Base-by-base conservation (phyloP, 345 rosid species). In the Citropsis articulata region DNA sequence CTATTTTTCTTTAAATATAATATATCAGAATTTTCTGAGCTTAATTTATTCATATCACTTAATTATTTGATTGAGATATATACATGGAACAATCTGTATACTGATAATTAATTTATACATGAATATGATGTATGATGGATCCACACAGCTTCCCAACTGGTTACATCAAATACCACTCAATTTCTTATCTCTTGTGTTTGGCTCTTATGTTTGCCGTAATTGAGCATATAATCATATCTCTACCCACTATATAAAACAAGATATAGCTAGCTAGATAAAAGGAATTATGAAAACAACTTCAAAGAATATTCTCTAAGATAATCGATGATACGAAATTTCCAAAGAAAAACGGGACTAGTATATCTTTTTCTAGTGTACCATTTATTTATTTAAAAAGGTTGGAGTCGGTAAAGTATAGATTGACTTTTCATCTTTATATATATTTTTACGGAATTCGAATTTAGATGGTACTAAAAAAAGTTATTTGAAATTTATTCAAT, bases 261-360 rank as follows among this genome's bases (percentile, higher is more conserved):
- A 45, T 45, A 33, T 61, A 27, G 28, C 45, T n/a, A 68, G 21
- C 64, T 4, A 75, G 30, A 4, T 14, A 50, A 25, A 45, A 19
- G 66, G n/a, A 76, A 38, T 28, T 71, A 24, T 24, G 12, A 70
- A 36, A n/a, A 30, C 38, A 71, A 30, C 13, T 36, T 7, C n/a
- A 19, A 75, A 45, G 68, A 60, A 79, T 61, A 79, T 79, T 31
- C 78, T 35, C 33, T 62, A 16, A 57, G 60, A 75, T 66, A 69
- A 60, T 66, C 78, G 77, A 50, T 71, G 50, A 60, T 45, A 76
- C 38, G 80, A 61, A 79, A n/a, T 27, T 27, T 10, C 18, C n/a
- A 1, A n/a, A 71, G 36, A 42, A 75, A 53, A 65, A 66, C 25
- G 48, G 55, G 35, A 42, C 16, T 5, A 13, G 1, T 45, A 45